Conservation (phyloP, 176 grass and related monocot species). For the Stipa capillata region DNA sequence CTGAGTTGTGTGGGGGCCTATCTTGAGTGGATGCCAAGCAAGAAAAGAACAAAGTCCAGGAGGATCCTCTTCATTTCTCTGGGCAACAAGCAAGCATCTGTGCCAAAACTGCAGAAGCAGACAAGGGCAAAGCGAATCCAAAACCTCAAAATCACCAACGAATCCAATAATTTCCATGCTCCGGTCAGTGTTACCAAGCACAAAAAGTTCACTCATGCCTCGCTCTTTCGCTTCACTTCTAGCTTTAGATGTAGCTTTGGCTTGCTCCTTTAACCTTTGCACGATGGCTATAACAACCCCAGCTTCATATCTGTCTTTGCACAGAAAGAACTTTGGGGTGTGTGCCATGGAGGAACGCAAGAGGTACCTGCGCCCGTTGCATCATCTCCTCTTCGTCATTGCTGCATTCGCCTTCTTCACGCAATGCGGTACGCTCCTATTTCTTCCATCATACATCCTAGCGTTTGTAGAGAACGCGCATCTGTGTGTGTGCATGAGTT, state of each 20-base stretch:
- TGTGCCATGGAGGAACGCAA: conserved; percentile 15
- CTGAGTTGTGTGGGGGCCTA: background rate
- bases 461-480: background rate
- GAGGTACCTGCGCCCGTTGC: background rate
- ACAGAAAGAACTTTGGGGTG: background rate
- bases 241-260: background rate
- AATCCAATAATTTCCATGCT: conserved; percentile 39
- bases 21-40: conserved; percentile 55
- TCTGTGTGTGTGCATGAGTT: background rate
- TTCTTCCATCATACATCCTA: background rate
- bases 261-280: background rate
- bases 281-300: conserved; percentile 25
- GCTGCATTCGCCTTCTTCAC: background rate
- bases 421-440: conserved; percentile 33
- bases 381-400: conserved; percentile 24
- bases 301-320: background rate
- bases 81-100: conserved; percentile 82
- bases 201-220: conserved; percentile 1
- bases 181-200: background rate
- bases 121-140: conserved; percentile 20
- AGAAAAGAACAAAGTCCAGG: conserved; percentile 14
- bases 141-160: conserved; percentile 34
- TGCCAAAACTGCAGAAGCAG: conserved; percentile 74
- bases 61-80: conserved; percentile 13
- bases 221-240: conserved; percentile 12